These are phyloP conservation scores for Stagonosporopsis chrysanthemi DNA, from an alignment of 2,329 filamentous ascomycete genomes.

Conservation along the genomic window DNA sequence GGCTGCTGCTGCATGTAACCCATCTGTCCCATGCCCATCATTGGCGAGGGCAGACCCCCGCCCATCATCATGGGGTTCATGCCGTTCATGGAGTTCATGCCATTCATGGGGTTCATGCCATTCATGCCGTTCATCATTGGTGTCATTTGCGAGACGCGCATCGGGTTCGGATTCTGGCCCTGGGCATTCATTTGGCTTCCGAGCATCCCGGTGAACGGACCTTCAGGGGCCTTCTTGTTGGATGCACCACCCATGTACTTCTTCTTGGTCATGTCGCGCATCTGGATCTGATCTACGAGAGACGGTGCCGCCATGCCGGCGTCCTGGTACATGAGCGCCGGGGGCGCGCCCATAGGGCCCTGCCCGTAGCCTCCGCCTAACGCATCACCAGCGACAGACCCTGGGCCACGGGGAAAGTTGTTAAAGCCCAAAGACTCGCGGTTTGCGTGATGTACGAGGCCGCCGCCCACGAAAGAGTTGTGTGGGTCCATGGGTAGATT, in stretches of 20 bases:
- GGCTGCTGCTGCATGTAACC: constrained; percentile 54
- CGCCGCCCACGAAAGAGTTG: constrained; percentile 43
- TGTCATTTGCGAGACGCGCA: constrained; percentile 31
- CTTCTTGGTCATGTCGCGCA: constrained; percentile 46
- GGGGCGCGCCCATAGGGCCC: constrained; percentile 22
- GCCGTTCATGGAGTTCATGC: constrained; percentile 28
- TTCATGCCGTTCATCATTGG: constrained; percentile 37
- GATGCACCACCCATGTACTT: constrained; percentile 49
- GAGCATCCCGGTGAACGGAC: constrained; percentile 47
- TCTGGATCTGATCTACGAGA: constrained; percentile 49
- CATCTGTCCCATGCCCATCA: constrained; percentile 44
- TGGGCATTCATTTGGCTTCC: constrained; percentile 44
- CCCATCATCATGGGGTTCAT: constrained; percentile 39
- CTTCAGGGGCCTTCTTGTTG: constrained; percentile 39
- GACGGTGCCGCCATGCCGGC: constrained; percentile 42
- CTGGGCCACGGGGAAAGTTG: constrained; percentile 42
- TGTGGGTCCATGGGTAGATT: constrained; percentile 47
- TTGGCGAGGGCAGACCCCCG: constrained; percentile 32
- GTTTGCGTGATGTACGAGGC: constrained; percentile 42
- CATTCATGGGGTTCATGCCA: constrained; percentile 28
- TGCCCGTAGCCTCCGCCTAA: constrained; percentile 26
- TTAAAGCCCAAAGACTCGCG: constrained; percentile 50
- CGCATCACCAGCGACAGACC: constrained; percentile 45
- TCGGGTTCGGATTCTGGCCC: constrained; percentile 30
- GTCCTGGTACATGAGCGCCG: constrained; percentile 41